Base-by-base conservation (phyloP, 192 early-diverging fungal genomes). In the Podila epicladia region DNA sequence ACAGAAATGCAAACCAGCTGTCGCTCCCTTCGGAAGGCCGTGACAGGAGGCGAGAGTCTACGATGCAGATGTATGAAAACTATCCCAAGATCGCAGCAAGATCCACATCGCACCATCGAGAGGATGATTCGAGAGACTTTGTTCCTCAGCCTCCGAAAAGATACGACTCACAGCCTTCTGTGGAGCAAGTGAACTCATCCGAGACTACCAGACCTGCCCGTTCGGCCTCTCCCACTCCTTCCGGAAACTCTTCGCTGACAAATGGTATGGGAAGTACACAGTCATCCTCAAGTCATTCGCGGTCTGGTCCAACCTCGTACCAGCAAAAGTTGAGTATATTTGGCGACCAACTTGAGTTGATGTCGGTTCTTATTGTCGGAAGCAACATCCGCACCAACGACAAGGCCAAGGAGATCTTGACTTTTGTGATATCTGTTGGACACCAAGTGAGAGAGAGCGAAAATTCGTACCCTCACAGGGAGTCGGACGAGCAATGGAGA, bases 301-400 rank as follows among this genome's bases (percentile, higher is more conserved):
- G 77, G 24, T 51, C 70, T 17, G 32, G 41, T 8, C 76, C 69
- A 6, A 73, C 66, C 5, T 13, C 64, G 7, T 66, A 80, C 31
- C 77, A 80, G 20, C 77, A 80, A 28, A 62, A 58, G 0, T 73
- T 80, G 51, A 80, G 71, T 67, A 80, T 73, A 66, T 80, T 80
- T 65, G 53, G 65, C 20, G 77, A 80, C 15, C 72, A 61, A 19
- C 67, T 80, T 12, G 77, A 80, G 64, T 65, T 73, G 64, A 66
- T 85, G 6, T 62, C 80, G 28, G 73, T 89, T 17, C 83, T 83
- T 45, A 83, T 90, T 5, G 67, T 87, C 13, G 85, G 86, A 2
- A 86, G 86, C 15, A 89, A 83, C 22, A 89, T 96, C 69, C 92
- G 86, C 72, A 86, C 91, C 6, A 94, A 93, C 82, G 92, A 95